These are phyloP conservation scores for Monilinia laxa DNA, from an alignment of 2,329 filamentous ascomycete species.

Conservation along the genomic window DNA sequence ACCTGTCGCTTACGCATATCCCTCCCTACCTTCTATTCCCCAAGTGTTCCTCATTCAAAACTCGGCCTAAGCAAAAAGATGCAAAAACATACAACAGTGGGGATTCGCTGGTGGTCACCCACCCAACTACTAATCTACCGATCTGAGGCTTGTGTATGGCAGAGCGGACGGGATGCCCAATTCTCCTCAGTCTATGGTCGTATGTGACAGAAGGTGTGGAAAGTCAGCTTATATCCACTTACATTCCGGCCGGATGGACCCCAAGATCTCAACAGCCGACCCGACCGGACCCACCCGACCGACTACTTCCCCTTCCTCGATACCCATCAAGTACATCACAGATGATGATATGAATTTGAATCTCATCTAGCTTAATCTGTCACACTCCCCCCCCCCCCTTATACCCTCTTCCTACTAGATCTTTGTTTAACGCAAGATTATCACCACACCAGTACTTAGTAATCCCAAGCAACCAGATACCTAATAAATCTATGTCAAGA, in stretches of 20 bases:
- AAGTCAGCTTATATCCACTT: fast-evolving
- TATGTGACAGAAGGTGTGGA: fast-evolving
- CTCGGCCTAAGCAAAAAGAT: neutral
- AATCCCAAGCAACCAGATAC: no score
- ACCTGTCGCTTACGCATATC: neutral
- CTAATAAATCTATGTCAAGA: no score
- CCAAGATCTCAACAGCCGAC: no score
- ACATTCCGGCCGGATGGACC: neutral
- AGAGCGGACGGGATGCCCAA: conserved; percentile 13
- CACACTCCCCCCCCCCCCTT: no score
- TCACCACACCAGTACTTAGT: no score
- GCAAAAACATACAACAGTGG: conserved; percentile 13
- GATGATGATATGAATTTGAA: no score
- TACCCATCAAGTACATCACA: no score
- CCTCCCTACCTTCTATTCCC: neutral
- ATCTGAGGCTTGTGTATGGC: conserved; percentile 18
- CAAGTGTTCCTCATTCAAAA: neutral
- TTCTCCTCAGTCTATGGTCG: conserved; percentile 6
- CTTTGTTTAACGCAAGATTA: no score
- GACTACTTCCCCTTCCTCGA: neutral
- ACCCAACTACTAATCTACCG: conserved; percentile 18
- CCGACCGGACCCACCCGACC: no score
- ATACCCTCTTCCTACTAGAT: no score
- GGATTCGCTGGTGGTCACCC: conserved; percentile 19
- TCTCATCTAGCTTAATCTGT: no score